Conservation (phyloP, 2,329 filamentous ascomycete species). For the Ophiosphaerella herpotricha region DNA sequence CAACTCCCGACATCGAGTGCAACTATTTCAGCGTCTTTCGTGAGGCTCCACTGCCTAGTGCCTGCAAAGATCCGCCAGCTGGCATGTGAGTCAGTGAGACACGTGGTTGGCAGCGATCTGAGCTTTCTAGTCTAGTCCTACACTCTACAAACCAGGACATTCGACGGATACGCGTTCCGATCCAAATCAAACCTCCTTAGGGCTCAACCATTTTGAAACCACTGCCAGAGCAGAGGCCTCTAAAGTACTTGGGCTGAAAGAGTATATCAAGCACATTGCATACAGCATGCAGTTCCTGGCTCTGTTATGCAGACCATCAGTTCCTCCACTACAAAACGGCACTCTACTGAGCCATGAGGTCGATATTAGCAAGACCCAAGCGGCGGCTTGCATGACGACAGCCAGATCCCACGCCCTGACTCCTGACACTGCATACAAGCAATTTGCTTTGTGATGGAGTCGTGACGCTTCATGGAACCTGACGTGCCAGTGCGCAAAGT, state of each 20-base stretch:
- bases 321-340: too few relatives aligned
- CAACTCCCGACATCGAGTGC: constrained; percentile 22
- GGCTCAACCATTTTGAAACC: too few relatives aligned
- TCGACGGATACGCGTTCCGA: constrained; percentile 18
- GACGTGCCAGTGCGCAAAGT: background rate
- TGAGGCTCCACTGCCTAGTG: constrained; percentile 20
- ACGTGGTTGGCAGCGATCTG: constrained; percentile 20
- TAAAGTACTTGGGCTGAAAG: too few relatives aligned
- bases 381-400: too few relatives aligned
- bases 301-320: too few relatives aligned
- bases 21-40: constrained; percentile 27
- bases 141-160: constrained; percentile 5
- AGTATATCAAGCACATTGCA: too few relatives aligned
- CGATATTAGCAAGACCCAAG: too few relatives aligned
- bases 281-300: too few relatives aligned
- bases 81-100: constrained; percentile 22
- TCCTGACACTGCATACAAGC: background rate
- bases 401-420: too few relatives aligned
- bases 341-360: too few relatives aligned
- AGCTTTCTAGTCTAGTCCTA: constrained; percentile 18
- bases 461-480: background rate
- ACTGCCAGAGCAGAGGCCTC: too few relatives aligned
- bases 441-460: background rate
- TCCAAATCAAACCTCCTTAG: too few relatives aligned
- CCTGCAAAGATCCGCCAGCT: constrained; percentile 18